Evolutionary conservation across 257 asterid species (phyloP).

Genomic region (Nicotiana paniculata): DNA sequence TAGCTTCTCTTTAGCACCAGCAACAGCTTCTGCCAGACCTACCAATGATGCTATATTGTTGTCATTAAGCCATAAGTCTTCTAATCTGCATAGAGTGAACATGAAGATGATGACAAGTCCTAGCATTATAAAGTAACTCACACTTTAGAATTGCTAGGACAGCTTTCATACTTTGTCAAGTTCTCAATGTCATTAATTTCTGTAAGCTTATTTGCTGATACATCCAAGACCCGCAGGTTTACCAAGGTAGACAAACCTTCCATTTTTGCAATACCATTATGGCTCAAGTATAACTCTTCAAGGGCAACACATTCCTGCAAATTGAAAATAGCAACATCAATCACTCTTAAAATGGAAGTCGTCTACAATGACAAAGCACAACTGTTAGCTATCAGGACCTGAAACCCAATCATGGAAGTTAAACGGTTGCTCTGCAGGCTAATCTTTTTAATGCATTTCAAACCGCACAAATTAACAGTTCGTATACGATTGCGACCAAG

Average conservation of each 20-base stretch:
- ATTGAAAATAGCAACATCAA: constrained; percentile 5
- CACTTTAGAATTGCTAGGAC: background rate
- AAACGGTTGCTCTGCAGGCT: constrained; percentile 97
- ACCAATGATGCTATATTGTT: constrained; percentile 69
- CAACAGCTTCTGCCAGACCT: constrained; percentile 60
- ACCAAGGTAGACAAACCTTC: constrained; percentile 79
- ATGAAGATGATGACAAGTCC: constrained; percentile 3
- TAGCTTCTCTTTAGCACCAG: constrained; percentile 60
- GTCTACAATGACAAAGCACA: background rate
- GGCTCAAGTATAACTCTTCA: constrained; percentile 95
- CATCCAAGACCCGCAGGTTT: constrained; percentile 87
- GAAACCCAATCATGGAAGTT: constrained; percentile 73
- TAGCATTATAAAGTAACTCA: background rate
- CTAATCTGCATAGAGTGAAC: constrained; percentile 47
- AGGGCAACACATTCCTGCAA: constrained; percentile 78
- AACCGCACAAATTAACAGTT: constrained; percentile 70
- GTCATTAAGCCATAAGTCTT: constrained; percentile 97
- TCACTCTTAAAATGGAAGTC: background rate
- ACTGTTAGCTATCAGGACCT: constrained; percentile 37
- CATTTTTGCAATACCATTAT: constrained; percentile 85
- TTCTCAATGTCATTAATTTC: constrained; percentile 56
- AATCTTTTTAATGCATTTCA: constrained; percentile 84
- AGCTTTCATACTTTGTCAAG: constrained; percentile 44
- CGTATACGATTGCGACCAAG: constrained; percentile 96
- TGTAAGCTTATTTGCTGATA: constrained; percentile 82